phyloP scores from a whole-genome alignment of 768 basidiomycete species.

The Leccinellum albellum region DNA sequence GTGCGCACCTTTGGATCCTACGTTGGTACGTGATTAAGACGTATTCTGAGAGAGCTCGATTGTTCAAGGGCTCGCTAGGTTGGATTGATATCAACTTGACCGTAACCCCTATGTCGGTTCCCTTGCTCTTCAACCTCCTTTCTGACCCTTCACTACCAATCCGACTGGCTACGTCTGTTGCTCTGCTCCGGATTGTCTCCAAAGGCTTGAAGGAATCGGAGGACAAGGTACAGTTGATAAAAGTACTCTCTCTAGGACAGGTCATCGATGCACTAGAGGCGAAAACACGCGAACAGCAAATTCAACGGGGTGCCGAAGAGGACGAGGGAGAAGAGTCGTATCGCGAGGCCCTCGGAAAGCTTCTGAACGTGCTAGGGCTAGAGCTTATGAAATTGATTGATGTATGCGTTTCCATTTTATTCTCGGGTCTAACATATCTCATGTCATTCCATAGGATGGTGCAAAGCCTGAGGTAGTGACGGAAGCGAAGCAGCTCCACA shows the following conservation, averaged over 20 bases:
- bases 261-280: slow-evolving; percentile 79
- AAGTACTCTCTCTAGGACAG: slow-evolving; percentile 81
- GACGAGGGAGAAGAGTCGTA: slow-evolving; percentile 89
- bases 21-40: slow-evolving; percentile 63
- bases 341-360: slow-evolving; percentile 80
- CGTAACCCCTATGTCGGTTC: slow-evolving; percentile 84
- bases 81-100: slow-evolving; percentile 99
- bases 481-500: slow-evolving; percentile 62
- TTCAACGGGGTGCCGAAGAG: slow-evolving; percentile 60
- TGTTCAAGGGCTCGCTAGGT: slow-evolving; percentile 44
- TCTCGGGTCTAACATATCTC: neutral
- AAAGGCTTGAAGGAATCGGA: slow-evolving; percentile 91
- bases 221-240: slow-evolving; percentile 87
- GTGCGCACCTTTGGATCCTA: slow-evolving; percentile 90
- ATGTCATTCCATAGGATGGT: slow-evolving; percentile 45
- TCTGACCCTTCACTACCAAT: slow-evolving; percentile 75
- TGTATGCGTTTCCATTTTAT: slow-evolving; percentile 35
- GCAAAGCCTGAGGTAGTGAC: slow-evolving; percentile 53
- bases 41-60: neutral
- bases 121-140: slow-evolving; percentile 78
- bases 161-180: slow-evolving; percentile 76
- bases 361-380: slow-evolving; percentile 76
- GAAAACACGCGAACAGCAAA: slow-evolving; percentile 66
- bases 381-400: slow-evolving; percentile 85
- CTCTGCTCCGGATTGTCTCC: slow-evolving; percentile 76